Conservation (phyloP, 495 filamentous ascomycete species). For the Haplographium delicatum region DNA sequence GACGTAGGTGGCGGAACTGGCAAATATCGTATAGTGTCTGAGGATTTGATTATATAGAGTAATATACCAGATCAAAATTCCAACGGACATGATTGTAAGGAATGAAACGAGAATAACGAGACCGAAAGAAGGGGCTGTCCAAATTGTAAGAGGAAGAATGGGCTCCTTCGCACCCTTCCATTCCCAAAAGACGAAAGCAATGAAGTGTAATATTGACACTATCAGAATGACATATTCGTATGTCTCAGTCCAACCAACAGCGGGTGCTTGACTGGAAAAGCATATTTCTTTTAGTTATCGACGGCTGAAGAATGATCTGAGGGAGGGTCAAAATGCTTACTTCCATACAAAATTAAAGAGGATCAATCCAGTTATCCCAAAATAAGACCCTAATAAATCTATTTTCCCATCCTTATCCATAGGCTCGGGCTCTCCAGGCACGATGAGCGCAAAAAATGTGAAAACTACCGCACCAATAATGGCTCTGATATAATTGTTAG, state of each 20-base stretch:
- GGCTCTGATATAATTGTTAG: too few species aligned
- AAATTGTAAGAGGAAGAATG: conserved; percentile 47
- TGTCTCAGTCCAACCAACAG: conserved; percentile 41
- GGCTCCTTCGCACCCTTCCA: conserved; percentile 34
- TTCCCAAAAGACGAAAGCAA: conserved; percentile 43
- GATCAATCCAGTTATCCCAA: conserved; percentile 41
- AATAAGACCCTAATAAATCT: conserved; percentile 42
- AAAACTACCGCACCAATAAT: conserved; percentile 34
- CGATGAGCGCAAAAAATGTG: conserved; percentile 28
- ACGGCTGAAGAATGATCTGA: not conserved
- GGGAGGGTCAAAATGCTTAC: conserved; percentile 20
- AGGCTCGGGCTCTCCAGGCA: conserved; percentile 35
- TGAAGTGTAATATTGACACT: conserved; percentile 36
- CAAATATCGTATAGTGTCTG: conserved; percentile 38
- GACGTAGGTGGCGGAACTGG: conserved; percentile 37
- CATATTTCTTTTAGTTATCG: too few species aligned
- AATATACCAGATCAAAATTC: conserved; percentile 45
- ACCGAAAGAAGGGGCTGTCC: conserved; percentile 43
- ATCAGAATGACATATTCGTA: conserved; percentile 43
- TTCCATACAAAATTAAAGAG: conserved; percentile 54
- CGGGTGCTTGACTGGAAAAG: conserved; percentile 51
- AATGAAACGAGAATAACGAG: conserved; percentile 43
- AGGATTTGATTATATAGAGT: conserved; percentile 41
- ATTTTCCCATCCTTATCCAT: conserved; percentile 40
- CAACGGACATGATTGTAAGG: conserved; percentile 47